Base-by-base conservation (phyloP, 2,329 filamentous ascomycete genomes). In the Sporothrix brunneoviolacea region DNA sequence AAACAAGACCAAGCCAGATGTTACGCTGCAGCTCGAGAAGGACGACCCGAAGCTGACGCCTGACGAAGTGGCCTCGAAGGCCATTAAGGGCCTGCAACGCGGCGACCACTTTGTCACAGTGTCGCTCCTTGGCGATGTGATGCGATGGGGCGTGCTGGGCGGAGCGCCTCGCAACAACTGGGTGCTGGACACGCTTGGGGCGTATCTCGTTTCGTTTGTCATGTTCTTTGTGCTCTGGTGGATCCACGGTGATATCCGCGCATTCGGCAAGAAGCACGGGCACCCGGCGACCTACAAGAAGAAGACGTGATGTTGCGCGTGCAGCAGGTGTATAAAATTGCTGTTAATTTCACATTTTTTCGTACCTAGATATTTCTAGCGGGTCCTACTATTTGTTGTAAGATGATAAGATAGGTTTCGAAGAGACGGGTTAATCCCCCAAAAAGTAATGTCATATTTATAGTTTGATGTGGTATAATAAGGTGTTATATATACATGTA, bases 61-160 rank as follows among this genome's bases (percentile, higher is more conserved):
- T 5, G 84, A 93, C 5, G 77, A 85, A 53, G 89, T 94, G 13
- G 93, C 93, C 1, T 67, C 69, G 4, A 73, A 72, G 8, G 75
- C 88, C 1, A 82, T 98, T 46, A 70, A 70, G 38, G 88, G 86
- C 0, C 69, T 98, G 39, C 90, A 97, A 66, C 80, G 70, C 32
- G 93, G 91, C 0, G 74, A 93, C 21, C 91, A 88, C 65, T 75
- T 88, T 60, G 79, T 95, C 39, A 84, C 88, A 0, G 87, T 90
- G 10, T 84, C 82, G 53, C 80, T 83, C 55, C 64, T 95, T 41
- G 88, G 86, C 1, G 68, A 79, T 50, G 61, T 88, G 52, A 85
- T 96, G 81, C 82, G 84, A 58, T 84, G 77, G 62, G 70, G 71
- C 22, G 63, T 69, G 16, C 64, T 82, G 59, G 79, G 80, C 15